A percentile compares a stretch with the other conserved stretches of the same genome.
phyloP scores from a whole-genome alignment of 768 basidiomycete genomes.

The Leucogyrophana mollusca region DNA sequence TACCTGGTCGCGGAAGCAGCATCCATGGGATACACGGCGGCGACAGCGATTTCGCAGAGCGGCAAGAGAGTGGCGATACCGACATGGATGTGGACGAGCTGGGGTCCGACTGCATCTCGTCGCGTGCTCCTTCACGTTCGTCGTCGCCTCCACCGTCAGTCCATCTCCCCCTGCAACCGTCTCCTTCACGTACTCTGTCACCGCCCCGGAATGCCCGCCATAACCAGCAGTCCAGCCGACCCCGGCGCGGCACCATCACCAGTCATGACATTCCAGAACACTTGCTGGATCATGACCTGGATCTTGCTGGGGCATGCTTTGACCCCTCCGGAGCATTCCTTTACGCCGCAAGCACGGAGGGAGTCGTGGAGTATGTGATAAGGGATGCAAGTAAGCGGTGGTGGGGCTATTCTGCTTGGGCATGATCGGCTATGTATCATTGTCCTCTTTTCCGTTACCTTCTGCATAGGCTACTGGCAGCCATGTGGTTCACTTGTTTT shows the following conservation, averaged over 20 bases:
- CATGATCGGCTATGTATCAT: constrained; percentile 18
- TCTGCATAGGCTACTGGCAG: no score
- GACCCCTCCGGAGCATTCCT: constrained; percentile 67
- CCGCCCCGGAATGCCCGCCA: constrained; percentile 14
- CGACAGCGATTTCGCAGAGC: constrained; percentile 21
- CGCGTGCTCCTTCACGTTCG: constrained; percentile 44
- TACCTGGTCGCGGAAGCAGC: constrained; percentile 14
- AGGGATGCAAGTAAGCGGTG: constrained; percentile 70
- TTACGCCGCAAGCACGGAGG: constrained; percentile 64
- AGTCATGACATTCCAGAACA: constrained; percentile 1
- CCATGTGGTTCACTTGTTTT: no score
- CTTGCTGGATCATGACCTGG: constrained; percentile 28
- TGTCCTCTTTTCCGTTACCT: no score
- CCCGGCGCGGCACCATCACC: constrained; percentile 14
- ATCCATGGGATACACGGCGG: constrained; percentile 9
- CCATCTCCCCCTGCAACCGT: constrained; percentile 26
- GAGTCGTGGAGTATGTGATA: constrained; percentile 77
- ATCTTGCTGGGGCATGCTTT: constrained; percentile 72
- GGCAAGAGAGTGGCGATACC: constrained; percentile 36
- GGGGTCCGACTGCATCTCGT: constrained; percentile 53
- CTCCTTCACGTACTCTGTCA: constrained; percentile 18
- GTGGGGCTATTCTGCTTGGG: constrained; percentile 57
- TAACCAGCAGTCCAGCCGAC: constrained; percentile 15
- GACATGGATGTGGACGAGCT: constrained; percentile 51
- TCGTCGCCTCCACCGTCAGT: constrained; percentile 45